Conservation (phyloP, 345 rosid genomes). For the Aurinia saxatilis region DNA sequence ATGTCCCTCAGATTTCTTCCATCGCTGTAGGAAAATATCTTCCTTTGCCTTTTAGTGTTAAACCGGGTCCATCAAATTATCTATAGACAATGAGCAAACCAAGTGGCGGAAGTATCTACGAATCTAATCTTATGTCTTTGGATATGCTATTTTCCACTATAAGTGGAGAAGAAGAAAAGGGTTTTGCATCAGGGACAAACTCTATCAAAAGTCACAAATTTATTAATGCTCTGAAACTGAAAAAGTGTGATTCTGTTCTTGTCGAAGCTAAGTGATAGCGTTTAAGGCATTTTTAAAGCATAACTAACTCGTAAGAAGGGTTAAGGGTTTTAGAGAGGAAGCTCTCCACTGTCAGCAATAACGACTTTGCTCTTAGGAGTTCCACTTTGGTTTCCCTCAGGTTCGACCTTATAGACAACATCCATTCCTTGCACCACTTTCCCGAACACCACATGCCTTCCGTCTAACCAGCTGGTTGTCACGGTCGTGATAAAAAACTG, state of each 20-base stretch:
- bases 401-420: slow-evolving; percentile 85
- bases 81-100: too few species aligned
- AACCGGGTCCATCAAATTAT: too few species aligned
- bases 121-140: too few species aligned
- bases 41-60: too few species aligned
- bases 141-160: too few species aligned
- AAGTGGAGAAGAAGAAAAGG: background rate
- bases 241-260: background rate
- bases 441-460: slow-evolving; percentile 91
- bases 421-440: slow-evolving; percentile 98
- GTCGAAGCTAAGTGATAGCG: background rate
- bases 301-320: background rate
- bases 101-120: too few species aligned
- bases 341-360: slow-evolving; percentile 87
- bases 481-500: slow-evolving; percentile 94
- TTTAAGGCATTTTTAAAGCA: too few species aligned
- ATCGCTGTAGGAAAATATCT: too few species aligned
- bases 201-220: slow-evolving; percentile 34
- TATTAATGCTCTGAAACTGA: background rate
- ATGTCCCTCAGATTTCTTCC: too few species aligned
- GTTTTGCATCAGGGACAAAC: background rate
- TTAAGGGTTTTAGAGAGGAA: slow-evolving; percentile 45
- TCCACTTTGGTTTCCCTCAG: slow-evolving; percentile 80
- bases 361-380: slow-evolving; percentile 83
- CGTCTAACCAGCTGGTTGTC: slow-evolving; percentile 96